Evolutionary conservation across 345 rosid genomes (phyloP).

Genomic region (Eucalyptus grandis): DNA sequence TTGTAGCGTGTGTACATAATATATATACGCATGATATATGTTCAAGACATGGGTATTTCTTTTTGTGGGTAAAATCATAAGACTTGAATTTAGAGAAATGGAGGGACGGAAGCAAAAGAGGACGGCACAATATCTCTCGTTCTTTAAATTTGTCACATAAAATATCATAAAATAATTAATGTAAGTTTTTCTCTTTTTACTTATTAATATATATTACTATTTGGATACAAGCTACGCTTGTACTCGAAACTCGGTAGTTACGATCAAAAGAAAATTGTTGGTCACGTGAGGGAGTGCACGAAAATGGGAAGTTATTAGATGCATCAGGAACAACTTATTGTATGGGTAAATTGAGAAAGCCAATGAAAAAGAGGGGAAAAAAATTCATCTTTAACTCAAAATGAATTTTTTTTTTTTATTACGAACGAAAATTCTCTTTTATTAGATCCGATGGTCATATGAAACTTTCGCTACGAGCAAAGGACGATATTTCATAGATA

Average conservation of each 20-base stretch:
- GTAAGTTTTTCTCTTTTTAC: neutral
- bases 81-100: neutral
- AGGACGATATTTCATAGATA: neutral
- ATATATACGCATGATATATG: too few species aligned
- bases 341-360: neutral
- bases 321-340: rapidly evolving
- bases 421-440: neutral
- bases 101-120: neutral
- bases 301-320: neutral
- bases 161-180: neutral
- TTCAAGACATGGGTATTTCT: neutral
- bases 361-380: neutral
- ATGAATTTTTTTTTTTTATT: rapidly evolving
- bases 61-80: neutral
- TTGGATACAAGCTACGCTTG: neutral
- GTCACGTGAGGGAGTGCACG: rapidly evolving
- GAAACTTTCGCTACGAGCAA: neutral
- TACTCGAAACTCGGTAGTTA: neutral
- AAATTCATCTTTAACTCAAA: neutral
- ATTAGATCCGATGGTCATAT: neutral
- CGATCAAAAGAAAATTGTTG: rapidly evolving
- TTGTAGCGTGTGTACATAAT: neutral
- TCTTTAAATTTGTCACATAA: too few species aligned
- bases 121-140: neutral
- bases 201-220: too few species aligned